Evolutionary conservation across 192 early-diverging fungal genomes (phyloP).

Genomic region (Glomus cerebriforme): DNA sequence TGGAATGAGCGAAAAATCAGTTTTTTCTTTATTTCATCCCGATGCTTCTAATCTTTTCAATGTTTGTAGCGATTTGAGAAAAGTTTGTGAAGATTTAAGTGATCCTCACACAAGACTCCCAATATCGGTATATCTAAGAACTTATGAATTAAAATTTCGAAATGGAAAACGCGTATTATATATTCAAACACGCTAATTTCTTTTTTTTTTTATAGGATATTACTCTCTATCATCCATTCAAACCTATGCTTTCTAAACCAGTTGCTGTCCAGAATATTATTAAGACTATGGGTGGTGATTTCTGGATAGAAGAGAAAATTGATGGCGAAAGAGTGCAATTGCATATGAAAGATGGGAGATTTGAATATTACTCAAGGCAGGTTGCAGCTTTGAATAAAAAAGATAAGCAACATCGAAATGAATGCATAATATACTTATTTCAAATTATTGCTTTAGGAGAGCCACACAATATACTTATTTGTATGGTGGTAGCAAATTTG

Average conservation of each 20-base stretch:
- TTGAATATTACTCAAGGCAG: constrained; percentile 61
- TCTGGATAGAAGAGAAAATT: constrained; percentile 83
- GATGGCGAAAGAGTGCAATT: constrained; percentile 80
- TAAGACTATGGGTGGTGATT: constrained; percentile 52
- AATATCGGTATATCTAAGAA: background rate
- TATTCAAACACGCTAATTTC: background rate
- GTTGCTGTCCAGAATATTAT: constrained; percentile 48
- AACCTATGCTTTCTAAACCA: constrained; percentile 67
- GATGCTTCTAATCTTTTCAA: constrained; percentile 71
- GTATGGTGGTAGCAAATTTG: constrained; percentile 60
- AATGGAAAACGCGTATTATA: background rate
- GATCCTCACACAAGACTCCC: constrained; percentile 44
- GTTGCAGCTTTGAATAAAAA: background rate
- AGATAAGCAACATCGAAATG: background rate
- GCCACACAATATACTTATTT: constrained; percentile 69
- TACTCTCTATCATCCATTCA: constrained; percentile 60
- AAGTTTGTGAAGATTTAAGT: constrained; percentile 55
- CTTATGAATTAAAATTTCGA: background rate
- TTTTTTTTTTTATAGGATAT: constrained; percentile 48
- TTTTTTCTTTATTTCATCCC: constrained; percentile 67
- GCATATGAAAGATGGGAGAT: constrained; percentile 57
- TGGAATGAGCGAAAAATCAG: constrained; percentile 70
- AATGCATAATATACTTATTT: background rate
- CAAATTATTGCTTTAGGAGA: constrained; percentile 48
- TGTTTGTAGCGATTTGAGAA: constrained; percentile 61